phyloP scores from a whole-genome alignment of 202 grass and related monocot genomes.

The Zoysia matrella region DNA sequence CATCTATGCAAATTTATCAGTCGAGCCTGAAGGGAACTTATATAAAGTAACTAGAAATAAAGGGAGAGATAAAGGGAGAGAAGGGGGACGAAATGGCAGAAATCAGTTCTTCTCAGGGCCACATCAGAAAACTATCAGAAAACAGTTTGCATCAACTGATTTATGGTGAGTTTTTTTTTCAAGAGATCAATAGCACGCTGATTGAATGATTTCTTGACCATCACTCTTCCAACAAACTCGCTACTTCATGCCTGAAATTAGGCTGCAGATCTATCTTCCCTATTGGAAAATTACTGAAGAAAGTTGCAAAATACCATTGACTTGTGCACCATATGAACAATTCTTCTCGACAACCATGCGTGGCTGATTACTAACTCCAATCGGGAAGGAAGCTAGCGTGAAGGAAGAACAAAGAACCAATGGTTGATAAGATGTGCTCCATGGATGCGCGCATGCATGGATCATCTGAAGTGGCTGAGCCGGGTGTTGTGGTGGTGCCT shows the following conservation, averaged over 20 bases:
- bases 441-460: not conserved
- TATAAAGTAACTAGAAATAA: not conserved
- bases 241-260: not conserved
- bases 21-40: not conserved
- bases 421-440: conserved; percentile 19
- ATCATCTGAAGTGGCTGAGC: conserved; percentile 62
- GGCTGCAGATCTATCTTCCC: conserved; percentile 4
- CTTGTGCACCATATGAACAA: not conserved
- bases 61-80: not conserved
- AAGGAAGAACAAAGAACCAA: not conserved
- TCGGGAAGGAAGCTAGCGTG: not conserved
- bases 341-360: not conserved
- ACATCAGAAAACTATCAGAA: conserved; percentile 15
- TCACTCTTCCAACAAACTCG: conserved; percentile 14
- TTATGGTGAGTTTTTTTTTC: conserved; percentile 8
- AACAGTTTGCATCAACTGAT: conserved; percentile 11
- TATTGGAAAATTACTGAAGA: not conserved
- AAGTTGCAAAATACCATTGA: not conserved
- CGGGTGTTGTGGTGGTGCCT: conserved; percentile 57
- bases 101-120: not conserved
- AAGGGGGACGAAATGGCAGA: not conserved
- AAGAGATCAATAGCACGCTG: conserved; percentile 6
- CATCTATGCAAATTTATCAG: not conserved
- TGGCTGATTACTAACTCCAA: not conserved
- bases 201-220: conserved; percentile 9